Evolutionary conservation across 331 rosid genomes (phyloP), one percentile per base, ranked within the genome.

Genomic region (Malus hybrid): DNA sequence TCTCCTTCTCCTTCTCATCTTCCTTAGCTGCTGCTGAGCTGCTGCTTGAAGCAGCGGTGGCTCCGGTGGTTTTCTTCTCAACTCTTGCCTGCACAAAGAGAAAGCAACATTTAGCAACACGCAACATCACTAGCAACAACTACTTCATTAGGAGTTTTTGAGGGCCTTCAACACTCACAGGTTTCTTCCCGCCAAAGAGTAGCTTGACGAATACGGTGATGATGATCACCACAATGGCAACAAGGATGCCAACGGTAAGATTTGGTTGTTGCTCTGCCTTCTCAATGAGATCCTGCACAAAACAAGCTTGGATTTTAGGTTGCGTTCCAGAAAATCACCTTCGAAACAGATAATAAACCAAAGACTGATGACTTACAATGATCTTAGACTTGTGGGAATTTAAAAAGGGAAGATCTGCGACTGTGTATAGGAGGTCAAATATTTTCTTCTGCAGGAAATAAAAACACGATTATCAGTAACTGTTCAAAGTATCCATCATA

Each of bases 211-310:
- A 67, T 20, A 83, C 65, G 4, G 97, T 80, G 85, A 92, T 64
- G 77, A 92, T 1, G 34, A 92, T 64, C 10, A 87, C 89, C 57
- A 79, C 83, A 31, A 92, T 27, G 6, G 99, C 67, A 19, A 87
- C 90, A 31, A 95, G 67, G 80, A 92, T 61, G 70, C 99, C 97
- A 71, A 95, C 77, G 2, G 97, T 92, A 63, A 92, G 76, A 73
- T 90, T 92, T 14, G 99, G 97, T 76, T 92, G 96, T 62, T 87
- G 80, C 78, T 92, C 91, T 56, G 87, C 97, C 89, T 87, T 90
- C 67, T 88, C 96, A 50, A 95, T 89, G 83, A 95, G 71, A 32
- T 92, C 96, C 99, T 95, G 86, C 80, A 75, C 48, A 36, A 10
- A 65, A 20, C 73, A 64, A 67, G 29, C n/a, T 56, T 65, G 60